Percentiles rank a stretch among this genome's conserved stretches.
These are phyloP conservation scores for Arabis hirsuta DNA, from an alignment of 345 rosid species.

Conservation along the genomic window DNA sequence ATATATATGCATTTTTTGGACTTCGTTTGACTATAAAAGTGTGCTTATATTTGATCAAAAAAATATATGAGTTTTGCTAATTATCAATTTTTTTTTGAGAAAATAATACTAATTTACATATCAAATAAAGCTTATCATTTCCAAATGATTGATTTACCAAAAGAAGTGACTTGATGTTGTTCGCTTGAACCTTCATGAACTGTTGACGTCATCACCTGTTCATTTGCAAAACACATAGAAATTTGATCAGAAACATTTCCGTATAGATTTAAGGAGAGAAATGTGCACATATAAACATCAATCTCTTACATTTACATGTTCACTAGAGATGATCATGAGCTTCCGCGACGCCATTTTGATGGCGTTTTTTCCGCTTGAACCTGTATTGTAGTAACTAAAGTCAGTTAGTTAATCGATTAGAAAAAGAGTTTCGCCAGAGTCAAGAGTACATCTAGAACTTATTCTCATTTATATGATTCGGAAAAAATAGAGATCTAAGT, in stretches of 20 bases:
- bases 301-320: conserved; percentile 37
- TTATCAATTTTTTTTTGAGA: background rate
- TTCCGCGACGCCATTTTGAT: conserved; percentile 24
- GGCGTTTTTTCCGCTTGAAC: conserved; percentile 10
- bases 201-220: conserved; percentile 33
- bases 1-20: conserved; percentile 6
- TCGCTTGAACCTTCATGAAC: conserved; percentile 37
- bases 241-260: conserved; percentile 22
- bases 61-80: conserved; percentile 13
- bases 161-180: conserved; percentile 36
- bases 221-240: background rate
- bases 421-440: background rate
- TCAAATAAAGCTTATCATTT: background rate
- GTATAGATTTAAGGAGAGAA: too few species aligned
- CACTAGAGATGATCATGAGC: conserved; percentile 36
- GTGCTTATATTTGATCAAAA: background rate
- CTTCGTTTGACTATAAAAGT: conserved; percentile 20
- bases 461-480: background rate
- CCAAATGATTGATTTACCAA: conserved; percentile 40
- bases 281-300: background rate
- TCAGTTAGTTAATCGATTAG: background rate
- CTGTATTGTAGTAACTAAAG: conserved; percentile 16
- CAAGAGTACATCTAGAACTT: background rate
- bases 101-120: conserved; percentile 3
- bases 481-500: background rate